A percentile compares a stretch with the other conserved stretches of the same genome.
Conservation (phyloP, 169 alveolate species). For the Plasmodium blacklocki region DNA sequence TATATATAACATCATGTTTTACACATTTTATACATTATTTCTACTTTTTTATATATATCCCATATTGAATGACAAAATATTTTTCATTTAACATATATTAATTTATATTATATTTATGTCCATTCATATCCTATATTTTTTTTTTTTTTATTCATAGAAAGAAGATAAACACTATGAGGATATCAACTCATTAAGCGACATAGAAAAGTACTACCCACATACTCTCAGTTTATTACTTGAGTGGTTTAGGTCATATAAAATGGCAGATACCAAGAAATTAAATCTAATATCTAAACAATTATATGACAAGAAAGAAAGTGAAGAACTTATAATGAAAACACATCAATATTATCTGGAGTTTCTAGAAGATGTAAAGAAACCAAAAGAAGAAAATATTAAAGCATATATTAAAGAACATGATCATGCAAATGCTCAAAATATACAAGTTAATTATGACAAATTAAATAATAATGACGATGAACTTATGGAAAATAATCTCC, state of each 20-base stretch:
- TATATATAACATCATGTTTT: neutral
- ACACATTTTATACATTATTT: too few species aligned
- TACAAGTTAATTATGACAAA: neutral
- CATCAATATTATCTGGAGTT: constrained; percentile 61
- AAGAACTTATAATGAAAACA: constrained; percentile 29
- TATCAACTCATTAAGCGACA: constrained; percentile 27
- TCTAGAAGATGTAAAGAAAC: constrained; percentile 20
- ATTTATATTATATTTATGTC: neutral
- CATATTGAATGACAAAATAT: neutral
- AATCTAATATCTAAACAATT: constrained; percentile 46
- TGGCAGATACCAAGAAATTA: constrained; percentile 63
- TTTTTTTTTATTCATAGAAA: constrained; percentile 8
- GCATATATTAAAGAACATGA: neutral
- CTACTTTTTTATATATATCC: neutral
- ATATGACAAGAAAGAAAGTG: constrained; percentile 39
- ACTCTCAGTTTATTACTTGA: constrained; percentile 42
- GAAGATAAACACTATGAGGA: constrained; percentile 40
- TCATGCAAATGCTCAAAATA: neutral
- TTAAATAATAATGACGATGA: constrained; percentile 14
- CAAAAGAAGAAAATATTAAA: neutral
- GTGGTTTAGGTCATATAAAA: constrained; percentile 75
- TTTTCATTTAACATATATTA: neutral
- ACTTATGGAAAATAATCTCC: constrained; percentile 6
- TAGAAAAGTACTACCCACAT: constrained; percentile 62
- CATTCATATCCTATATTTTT: neutral